These are phyloP conservation scores for Paramecium octaurelia DNA, from an alignment of 73 alveolate genomes.

Conservation along the genomic window DNA sequence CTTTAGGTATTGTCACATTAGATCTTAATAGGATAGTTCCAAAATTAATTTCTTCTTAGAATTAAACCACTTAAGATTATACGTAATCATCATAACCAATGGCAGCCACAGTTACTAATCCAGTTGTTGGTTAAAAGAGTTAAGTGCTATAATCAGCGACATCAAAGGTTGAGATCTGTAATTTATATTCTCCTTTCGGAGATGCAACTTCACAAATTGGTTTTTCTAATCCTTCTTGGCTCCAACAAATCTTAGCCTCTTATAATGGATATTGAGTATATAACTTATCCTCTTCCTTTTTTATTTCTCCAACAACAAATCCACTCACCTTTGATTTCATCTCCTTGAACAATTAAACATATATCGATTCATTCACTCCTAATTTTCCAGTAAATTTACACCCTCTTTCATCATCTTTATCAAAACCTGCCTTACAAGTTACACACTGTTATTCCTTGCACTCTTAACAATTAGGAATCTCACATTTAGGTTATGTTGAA, in stretches of 20 bases:
- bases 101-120: background rate
- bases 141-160: background rate
- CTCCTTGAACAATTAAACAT: background rate
- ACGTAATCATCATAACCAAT: background rate
- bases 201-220: background rate
- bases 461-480: constrained; percentile 4
- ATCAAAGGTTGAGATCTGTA: background rate
- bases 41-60: background rate
- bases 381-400: background rate
- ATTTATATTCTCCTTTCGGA: background rate
- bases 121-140: background rate
- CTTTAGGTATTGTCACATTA: background rate
- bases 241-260: background rate
- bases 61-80: background rate
- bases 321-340: constrained; percentile 16
- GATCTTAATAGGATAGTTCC: background rate
- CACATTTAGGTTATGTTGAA: background rate
- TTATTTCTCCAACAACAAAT: background rate
- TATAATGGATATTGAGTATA: background rate
- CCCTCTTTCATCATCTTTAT: background rate
- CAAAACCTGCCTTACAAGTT: constrained; percentile 5
- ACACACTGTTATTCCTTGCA: background rate
- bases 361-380: background rate
- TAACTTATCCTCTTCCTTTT: background rate
- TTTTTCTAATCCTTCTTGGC: background rate